Evolutionary conservation across 306 rosid species (phyloP).

Genomic region (Begonia loranthoides): DNA sequence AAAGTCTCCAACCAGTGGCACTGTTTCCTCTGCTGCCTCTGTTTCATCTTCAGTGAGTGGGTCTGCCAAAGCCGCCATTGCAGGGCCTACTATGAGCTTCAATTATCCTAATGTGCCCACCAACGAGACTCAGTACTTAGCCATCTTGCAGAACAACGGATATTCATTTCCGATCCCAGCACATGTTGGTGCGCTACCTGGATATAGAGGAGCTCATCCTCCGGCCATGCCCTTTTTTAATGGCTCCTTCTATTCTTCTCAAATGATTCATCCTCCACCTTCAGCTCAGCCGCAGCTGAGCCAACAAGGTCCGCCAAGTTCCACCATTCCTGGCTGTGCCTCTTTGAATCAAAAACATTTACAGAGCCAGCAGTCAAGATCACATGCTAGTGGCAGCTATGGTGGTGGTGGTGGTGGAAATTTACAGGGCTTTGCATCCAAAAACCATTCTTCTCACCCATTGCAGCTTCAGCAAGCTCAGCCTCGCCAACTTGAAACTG

Average conservation of each 20-base stretch:
- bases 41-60: slow-evolving; percentile 25
- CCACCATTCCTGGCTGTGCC: slow-evolving; percentile 53
- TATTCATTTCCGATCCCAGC: slow-evolving; percentile 79
- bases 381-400: slow-evolving; percentile 23
- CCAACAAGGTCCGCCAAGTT: slow-evolving; percentile 62
- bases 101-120: slow-evolving; percentile 67
- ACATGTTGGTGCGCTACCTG: slow-evolving; percentile 76
- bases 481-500: slow-evolving; percentile 67
- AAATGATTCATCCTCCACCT: slow-evolving; percentile 76
- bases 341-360: slow-evolving; percentile 80
- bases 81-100: slow-evolving; percentile 73
- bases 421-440: slow-evolving; percentile 71
- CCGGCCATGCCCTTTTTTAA: slow-evolving; percentile 72
- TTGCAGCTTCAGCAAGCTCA: slow-evolving; percentile 16
- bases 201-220: slow-evolving; percentile 68
- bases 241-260: slow-evolving; percentile 79
- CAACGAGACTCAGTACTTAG: slow-evolving; percentile 77
- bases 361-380: slow-evolving; percentile 71
- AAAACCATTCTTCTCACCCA: slow-evolving; percentile 42
- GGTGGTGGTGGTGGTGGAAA: slow-evolving; percentile 33
- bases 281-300: slow-evolving; percentile 54
- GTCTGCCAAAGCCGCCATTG: slow-evolving; percentile 27
- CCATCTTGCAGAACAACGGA: slow-evolving; percentile 77
- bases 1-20: slow-evolving; percentile 50
- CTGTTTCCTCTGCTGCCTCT: slow-evolving; percentile 24